phyloP scores from a whole-genome alignment of 768 basidiomycete species.

The Suillus ampliporus region DNA sequence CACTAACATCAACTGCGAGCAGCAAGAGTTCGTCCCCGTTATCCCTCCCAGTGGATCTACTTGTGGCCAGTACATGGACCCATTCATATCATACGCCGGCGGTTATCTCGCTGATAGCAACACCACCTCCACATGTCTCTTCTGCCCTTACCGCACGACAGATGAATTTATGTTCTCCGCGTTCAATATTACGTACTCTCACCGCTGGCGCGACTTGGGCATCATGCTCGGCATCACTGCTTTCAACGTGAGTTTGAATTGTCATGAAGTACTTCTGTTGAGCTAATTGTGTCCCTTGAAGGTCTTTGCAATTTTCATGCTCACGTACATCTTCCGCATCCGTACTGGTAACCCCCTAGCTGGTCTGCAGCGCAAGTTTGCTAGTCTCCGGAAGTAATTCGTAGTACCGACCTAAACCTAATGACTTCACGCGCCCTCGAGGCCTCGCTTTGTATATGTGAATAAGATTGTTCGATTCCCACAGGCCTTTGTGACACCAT shows the following conservation, averaged over 20 bases:
- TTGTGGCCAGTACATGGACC: conserved; percentile 50
- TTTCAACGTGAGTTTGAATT: conserved; percentile 47
- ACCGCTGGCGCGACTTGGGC: conserved; percentile 55
- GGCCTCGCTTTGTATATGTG: too few relatives aligned
- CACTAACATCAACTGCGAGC: conserved; percentile 58
- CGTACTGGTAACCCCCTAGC: conserved; percentile 20
- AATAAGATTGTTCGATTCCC: too few relatives aligned
- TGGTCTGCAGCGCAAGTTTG: conserved; percentile 1
- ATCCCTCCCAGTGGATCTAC: conserved; percentile 50
- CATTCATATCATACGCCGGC: conserved; percentile 47
- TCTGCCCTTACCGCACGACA: conserved; percentile 61
- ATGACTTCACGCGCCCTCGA: conserved; percentile 4
- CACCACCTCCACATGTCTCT: conserved; percentile 47
- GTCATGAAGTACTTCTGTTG: too few relatives aligned
- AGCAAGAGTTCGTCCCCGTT: conserved; percentile 64
- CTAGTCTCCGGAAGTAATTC: conserved; percentile 2
- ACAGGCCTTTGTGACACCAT: not conserved
- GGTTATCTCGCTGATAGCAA: conserved; percentile 53
- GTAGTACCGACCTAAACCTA: not conserved
- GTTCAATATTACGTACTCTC: conserved; percentile 67
- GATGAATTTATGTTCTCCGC: conserved; percentile 49
- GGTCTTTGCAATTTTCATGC: conserved; percentile 34
- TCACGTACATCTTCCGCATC: conserved; percentile 40
- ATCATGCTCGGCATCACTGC: conserved; percentile 48
- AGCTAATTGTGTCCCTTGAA: conserved; percentile 6